Base-by-base conservation (phyloP, 129 eudicot genomes). In the Chrysanthemum seticuspe region DNA sequence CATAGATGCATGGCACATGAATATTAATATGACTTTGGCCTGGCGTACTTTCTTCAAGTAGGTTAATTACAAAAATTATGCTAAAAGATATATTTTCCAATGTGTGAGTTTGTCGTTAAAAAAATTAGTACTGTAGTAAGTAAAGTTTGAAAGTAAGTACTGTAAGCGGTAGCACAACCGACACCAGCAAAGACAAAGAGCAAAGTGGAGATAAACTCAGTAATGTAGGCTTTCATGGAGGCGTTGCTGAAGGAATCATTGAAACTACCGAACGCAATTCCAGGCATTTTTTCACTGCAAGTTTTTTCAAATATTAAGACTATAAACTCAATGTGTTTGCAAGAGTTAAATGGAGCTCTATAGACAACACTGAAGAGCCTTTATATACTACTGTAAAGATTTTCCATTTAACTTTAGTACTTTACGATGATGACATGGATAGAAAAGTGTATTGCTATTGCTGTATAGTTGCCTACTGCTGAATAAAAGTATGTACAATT, bases 141-240 rank as follows among this genome's bases (percentile, higher is more conserved):
- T 40, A 8, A 40, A 8, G 47, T 40, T 8, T 40, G 9, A 40
- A 40, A 40, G 31, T 31, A 25, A 3, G 13, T 77, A 93, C 98
- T 85, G 71, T 72, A 93, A 55, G 98, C 98, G 50, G 89, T 89
- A 74, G 91, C 96, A 25, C 95, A 93, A 51, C 98, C 98, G 48
- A 89, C 98, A 7, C 96, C 98, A 51, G 98, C 98, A 59, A 93
- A 93, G 79, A 93, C 96, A 58, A 93, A 93, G 79, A 93, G 88
- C 84, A 93, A 71, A 56, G 96, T 93, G 81, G 98, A 89, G 83
- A 93, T 89, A 87, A 93, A 93, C 76, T 93, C 98, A 3, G 96
- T 92, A 52, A 89, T 48, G 75, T 89, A 89, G 58, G 96, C 90
- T 79, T 84, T 89, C 50, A 87, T 36, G 6, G 96, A 82, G 58